Evolutionary conservation across 805 yeast species (phyloP), one percentile per base, ranked within the genome.

Genomic region (Myxozyma nipponensis): DNA sequence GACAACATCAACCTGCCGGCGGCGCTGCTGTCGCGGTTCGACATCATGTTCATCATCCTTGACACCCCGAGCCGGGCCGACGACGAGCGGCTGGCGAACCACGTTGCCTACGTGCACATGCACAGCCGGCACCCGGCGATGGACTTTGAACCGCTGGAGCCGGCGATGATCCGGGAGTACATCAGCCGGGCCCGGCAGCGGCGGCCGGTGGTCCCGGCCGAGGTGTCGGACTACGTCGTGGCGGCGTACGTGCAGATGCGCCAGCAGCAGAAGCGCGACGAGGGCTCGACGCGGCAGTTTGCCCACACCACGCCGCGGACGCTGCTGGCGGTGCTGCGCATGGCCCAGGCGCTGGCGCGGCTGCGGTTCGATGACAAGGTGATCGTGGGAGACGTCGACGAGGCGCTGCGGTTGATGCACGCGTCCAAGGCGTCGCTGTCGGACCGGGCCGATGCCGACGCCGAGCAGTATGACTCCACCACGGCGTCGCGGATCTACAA

Each of bases 1-100:
- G 96, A 93, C 63, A 93, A 93, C 69, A 91, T 93, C 67, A 93
- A 93, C 64, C 74, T 93, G 52, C 98, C 98, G 4, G 97, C 98
- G 0, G 98, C 98, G 0, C 75, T 93, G 61, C 74, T 93, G 46
- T 91, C 98, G 32, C 84, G 98, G 72, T 93, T 93, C 68, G 98
- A 93, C 70, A 77, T 93, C 44, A 71, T 93, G 70, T 93, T 84
- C 67, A 74, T 93, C 66, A 77, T 93, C 57, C 77, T 93, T 58
- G 98, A 93, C 72, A 78, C 78, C 58, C 96, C 98, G 38, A 73
- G 78, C 19, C 76, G 83, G 60, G 95, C 87, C 54, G 72, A 73
- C 39, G 98, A 93, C 71, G 88, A 84, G 66, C 78, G 81, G 66
- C 76, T 93, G 63, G 98, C 98, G 0, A 82, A 78, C 61, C 98